These are phyloP conservation scores for Kodamaea kaohsiungensis DNA, from an alignment of 805 yeast species.

Conservation along the genomic window DNA sequence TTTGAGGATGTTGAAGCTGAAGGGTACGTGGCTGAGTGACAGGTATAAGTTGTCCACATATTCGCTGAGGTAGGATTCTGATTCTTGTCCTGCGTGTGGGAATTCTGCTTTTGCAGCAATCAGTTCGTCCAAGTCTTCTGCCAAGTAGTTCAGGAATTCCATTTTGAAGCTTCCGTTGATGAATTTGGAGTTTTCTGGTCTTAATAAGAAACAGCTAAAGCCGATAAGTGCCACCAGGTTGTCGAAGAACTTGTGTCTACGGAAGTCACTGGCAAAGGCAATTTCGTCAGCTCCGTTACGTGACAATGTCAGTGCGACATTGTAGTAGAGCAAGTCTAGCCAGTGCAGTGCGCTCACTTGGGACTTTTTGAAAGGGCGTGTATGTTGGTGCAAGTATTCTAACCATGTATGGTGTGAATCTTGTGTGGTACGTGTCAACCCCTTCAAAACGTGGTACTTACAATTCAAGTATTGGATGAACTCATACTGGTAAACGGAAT, in stretches of 20 bases:
- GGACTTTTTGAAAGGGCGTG: constrained; percentile 22
- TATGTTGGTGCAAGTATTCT: constrained; percentile 24
- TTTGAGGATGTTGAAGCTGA: constrained; percentile 15
- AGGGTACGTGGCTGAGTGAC: constrained; percentile 26
- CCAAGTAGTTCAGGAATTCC: constrained; percentile 28
- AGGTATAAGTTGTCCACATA: constrained; percentile 34
- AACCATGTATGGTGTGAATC: constrained; percentile 25
- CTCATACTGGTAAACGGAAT: constrained; percentile 7
- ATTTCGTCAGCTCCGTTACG: constrained; percentile 16
- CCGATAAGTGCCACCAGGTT: constrained; percentile 28
- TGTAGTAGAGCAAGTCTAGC: constrained; percentile 27
- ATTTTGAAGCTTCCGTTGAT: constrained; percentile 20
- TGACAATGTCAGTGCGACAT: constrained; percentile 20
- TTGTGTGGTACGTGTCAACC: constrained; percentile 17
- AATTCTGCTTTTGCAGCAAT: constrained; percentile 20
- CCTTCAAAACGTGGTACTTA: constrained; percentile 34
- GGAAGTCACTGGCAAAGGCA: constrained; percentile 17
- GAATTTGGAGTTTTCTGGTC: constrained; percentile 18
- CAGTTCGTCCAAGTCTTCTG: constrained; percentile 20
- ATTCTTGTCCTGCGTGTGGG: constrained; percentile 29
- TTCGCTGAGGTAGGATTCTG: constrained; percentile 20
- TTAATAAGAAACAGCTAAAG: constrained; percentile 28
- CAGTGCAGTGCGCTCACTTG: constrained; percentile 38
- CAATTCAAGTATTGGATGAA: constrained; percentile 34
- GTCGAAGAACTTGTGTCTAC: constrained; percentile 20